Evolutionary conservation across 192 early-diverging fungal genomes (phyloP).

Genomic region (Coemansia sp.): DNA sequence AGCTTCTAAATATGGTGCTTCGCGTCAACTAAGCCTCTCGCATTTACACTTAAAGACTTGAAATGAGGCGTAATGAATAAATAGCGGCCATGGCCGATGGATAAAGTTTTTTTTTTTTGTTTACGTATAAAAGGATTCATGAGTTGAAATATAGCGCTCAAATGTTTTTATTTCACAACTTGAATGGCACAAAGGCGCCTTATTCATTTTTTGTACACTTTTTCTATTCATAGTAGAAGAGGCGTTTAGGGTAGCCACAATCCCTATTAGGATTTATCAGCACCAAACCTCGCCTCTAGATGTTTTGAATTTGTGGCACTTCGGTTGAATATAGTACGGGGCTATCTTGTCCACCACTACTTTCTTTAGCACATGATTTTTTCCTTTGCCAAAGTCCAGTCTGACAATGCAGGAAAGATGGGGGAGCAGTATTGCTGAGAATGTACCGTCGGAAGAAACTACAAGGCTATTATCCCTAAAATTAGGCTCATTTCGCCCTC

Average conservation of each 20-base stretch:
- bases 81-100: background rate
- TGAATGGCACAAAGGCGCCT: background rate
- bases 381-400: background rate
- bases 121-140: background rate
- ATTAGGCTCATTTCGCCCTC: constrained; percentile 3
- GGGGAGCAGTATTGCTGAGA: background rate
- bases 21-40: constrained; percentile 36
- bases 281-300: background rate
- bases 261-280: background rate
- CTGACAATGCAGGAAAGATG: background rate
- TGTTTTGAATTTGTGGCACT: background rate
- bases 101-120: constrained; percentile 1
- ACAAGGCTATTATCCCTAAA: background rate
- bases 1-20: constrained; percentile 53
- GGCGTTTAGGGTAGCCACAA: background rate
- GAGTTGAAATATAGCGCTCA: constrained; percentile 2
- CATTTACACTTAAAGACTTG: background rate
- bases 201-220: background rate
- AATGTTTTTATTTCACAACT: background rate
- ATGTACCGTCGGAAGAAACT: background rate
- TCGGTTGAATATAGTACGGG: background rate
- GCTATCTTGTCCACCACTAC: background rate
- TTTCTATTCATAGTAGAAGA: background rate
- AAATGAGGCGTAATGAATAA: background rate
- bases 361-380: background rate